phyloP scores from a whole-genome alignment of 306 rosid species.

The Sicyos baderoa region DNA sequence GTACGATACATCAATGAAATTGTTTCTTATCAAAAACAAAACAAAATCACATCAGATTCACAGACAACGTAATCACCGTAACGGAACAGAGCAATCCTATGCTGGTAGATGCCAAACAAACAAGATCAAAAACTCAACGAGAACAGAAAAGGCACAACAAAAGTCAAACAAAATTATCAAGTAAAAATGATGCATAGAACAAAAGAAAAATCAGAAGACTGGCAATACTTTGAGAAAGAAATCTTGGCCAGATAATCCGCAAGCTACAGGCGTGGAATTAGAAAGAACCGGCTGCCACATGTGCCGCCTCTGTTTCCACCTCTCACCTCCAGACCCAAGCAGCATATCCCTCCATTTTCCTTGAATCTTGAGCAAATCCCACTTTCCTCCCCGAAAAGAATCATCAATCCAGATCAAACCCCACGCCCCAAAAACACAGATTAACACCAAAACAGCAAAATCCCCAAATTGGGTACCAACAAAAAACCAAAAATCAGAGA shows the following conservation, averaged over 20 bases:
- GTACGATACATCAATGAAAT: too few relatives aligned
- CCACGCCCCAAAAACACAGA: slow-evolving; percentile 22
- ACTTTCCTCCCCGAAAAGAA: slow-evolving; percentile 53
- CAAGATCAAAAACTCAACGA: slow-evolving; percentile 1
- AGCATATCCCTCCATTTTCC: slow-evolving; percentile 77
- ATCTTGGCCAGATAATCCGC: slow-evolving; percentile 50
- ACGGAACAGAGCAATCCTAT: neutral
- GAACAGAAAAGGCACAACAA: neutral
- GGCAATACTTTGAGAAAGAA: slow-evolving; percentile 54
- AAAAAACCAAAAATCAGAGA: slow-evolving; percentile 51
- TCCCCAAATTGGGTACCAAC: slow-evolving; percentile 19
- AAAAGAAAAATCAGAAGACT: neutral
- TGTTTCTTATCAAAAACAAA: too few relatives aligned
- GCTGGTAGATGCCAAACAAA: neutral
- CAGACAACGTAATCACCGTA: neutral
- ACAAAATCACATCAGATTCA: neutral
- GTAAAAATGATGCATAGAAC: neutral
- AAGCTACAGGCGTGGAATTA: slow-evolving; percentile 74
- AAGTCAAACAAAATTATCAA: neutral
- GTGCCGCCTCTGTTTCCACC: slow-evolving; percentile 86
- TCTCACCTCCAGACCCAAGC: slow-evolving; percentile 80
- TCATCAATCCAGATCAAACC: slow-evolving; percentile 82
- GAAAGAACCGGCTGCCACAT: slow-evolving; percentile 88
- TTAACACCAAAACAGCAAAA: slow-evolving; percentile 21
- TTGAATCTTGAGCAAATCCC: slow-evolving; percentile 55